These are phyloP conservation scores for Hemileia vastatrix DNA, from an alignment of 1,284 basidiomycete species.

Conservation along the genomic window DNA sequence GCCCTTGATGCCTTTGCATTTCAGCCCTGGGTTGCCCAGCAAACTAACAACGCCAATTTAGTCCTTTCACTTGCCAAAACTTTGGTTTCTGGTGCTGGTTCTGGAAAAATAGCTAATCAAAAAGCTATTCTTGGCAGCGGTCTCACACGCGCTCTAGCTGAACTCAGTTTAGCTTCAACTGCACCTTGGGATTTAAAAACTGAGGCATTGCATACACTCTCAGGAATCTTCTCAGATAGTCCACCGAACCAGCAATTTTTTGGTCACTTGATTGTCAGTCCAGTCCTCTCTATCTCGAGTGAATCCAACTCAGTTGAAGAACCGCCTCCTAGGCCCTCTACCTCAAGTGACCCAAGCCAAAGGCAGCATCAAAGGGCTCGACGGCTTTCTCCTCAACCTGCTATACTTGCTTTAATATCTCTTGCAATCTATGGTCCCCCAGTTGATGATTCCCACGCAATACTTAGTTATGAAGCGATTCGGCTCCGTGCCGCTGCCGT, in stretches of 20 bases:
- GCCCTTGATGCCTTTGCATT: slow-evolving; percentile 85
- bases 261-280: slow-evolving; percentile 45
- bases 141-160: slow-evolving; percentile 71
- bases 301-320: slow-evolving; percentile 40
- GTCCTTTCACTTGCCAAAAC: slow-evolving; percentile 63
- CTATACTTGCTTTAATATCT: slow-evolving; percentile 46
- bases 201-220: slow-evolving; percentile 70
- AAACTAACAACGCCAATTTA: slow-evolving; percentile 64
- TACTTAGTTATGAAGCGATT: slow-evolving; percentile 45
- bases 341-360: neutral
- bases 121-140: slow-evolving; percentile 52
- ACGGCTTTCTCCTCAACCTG: slow-evolving; percentile 44
- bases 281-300: slow-evolving; percentile 47
- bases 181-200: slow-evolving; percentile 77
- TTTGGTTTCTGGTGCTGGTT: slow-evolving; percentile 48
- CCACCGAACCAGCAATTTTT: slow-evolving; percentile 50
- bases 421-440: slow-evolving; percentile 43
- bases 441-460: slow-evolving; percentile 40
- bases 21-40: slow-evolving; percentile 93
- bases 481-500: slow-evolving; percentile 26
- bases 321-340: slow-evolving; percentile 36
- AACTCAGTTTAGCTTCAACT: slow-evolving; percentile 81
- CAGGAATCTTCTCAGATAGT: slow-evolving; percentile 50
- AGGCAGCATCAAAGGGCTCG: slow-evolving; percentile 37
- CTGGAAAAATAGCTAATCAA: slow-evolving; percentile 41